Base-by-base conservation (phyloP, 2,329 filamentous ascomycete species). In the Ilyonectria mors-panacis region DNA sequence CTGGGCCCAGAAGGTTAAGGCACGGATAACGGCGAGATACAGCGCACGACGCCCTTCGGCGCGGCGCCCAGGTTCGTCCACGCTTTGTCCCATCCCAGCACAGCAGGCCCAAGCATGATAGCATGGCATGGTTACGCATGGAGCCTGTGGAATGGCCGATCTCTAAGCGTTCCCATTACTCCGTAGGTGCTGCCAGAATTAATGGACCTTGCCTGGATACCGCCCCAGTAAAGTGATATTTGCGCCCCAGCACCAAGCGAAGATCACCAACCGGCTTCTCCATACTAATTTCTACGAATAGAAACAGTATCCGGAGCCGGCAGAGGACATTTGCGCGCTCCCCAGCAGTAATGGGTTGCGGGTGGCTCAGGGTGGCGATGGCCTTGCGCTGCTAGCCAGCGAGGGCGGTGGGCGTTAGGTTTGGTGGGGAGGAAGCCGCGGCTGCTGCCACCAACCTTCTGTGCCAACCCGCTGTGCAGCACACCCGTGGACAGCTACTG, bases 231-330 rank as follows among this genome's bases (percentile, higher is more conserved):
- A 17, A 12, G 17, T 33, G n/a, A 21, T 53, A 35, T 53, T 35
- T 53, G 30, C n/a, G 50, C 35, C 50, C 21, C 30, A 35, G 21
- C 13, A 21, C 50, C 10, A 15, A n/a, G 39, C 10, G 17, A 35
- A 13, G 13, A 26, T 30, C 4, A 12, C 30, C 15, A 19, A 53
- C 19, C 15, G 15, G 7, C 15, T 42, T 44, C 37, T 56, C 53
- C 45, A 26, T 53, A 26, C 15, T 50, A 35, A 30, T 60, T 61
- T 65, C 63, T 44, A 55, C 19, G 57, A 65, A 65, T 61, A 61
- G 63, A 56, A 45, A 9, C 42, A 15, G 35, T 51, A 28, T 45
- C 42, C 28, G 42, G 54, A 51, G 39, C 17, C 37, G 30, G 44
- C 55, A 53, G 33, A 39, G 21, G 23, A n/a, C 35, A 35, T 26